Percentiles rank a stretch among this genome's conserved stretches.
Evolutionary conservation across 228 moss, liverwort and hornwort genomes (phyloP).

Genomic region (Sphagnum magellanicum): DNA sequence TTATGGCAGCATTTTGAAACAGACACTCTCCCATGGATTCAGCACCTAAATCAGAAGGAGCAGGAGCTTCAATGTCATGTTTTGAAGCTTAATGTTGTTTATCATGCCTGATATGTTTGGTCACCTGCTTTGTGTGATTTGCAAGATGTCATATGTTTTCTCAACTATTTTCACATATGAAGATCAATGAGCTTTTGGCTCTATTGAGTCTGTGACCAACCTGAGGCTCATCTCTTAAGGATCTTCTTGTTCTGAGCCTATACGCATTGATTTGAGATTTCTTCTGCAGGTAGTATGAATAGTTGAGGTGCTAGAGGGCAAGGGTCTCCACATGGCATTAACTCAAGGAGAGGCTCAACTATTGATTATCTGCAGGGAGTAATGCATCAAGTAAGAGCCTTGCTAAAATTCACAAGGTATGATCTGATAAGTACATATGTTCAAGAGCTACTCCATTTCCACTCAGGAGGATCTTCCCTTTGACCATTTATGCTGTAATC

Average conservation of each 20-base stretch:
- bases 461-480: background rate
- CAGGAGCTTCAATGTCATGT: conserved; percentile 86
- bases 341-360: conserved; percentile 71
- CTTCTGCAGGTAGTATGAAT: conserved; percentile 65
- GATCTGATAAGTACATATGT: background rate
- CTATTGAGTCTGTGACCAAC: background rate
- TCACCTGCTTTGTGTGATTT: too few species aligned
- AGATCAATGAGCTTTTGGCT: background rate
- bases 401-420: conserved; percentile 53
- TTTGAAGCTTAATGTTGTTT: conserved; percentile 38
- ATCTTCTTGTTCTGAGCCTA: too few species aligned
- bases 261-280: background rate
- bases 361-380: conserved; percentile 72
- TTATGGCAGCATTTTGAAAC: conserved; percentile 95
- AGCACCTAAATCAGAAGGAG: conserved; percentile 80
- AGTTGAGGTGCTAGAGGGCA: conserved; percentile 88
- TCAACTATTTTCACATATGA: background rate
- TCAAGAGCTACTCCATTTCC: background rate
- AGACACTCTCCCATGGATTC: conserved; percentile 91
- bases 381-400: conserved; percentile 79
- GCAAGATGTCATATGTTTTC: too few species aligned
- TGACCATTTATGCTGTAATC: background rate
- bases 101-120: too few species aligned
- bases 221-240: background rate
- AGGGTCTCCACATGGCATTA: conserved; percentile 70